phyloP scores from a whole-genome alignment of 768 basidiomycete species.

The Postia placenta region DNA sequence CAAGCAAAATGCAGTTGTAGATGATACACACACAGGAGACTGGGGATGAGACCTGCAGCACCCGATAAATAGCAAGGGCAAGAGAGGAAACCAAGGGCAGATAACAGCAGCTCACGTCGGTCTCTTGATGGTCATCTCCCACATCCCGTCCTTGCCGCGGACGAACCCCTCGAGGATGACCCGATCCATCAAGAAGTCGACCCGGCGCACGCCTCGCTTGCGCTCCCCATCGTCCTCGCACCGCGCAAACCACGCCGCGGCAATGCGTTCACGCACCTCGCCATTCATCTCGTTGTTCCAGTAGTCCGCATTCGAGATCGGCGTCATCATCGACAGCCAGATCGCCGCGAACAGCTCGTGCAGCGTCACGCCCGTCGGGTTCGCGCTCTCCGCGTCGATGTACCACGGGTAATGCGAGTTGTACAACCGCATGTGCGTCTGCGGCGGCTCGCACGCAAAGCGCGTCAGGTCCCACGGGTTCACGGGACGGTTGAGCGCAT shows the following conservation, averaged over 20 bases:
- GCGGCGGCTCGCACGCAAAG: constrained; percentile 46
- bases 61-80: no score
- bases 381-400: constrained; percentile 43
- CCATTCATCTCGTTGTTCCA: constrained; percentile 51
- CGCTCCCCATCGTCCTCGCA: constrained; percentile 30
- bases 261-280: constrained; percentile 37
- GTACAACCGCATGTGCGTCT: constrained; percentile 46
- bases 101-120: neutral
- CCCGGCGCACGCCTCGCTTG: constrained; percentile 41
- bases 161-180: constrained; percentile 47
- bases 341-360: constrained; percentile 48
- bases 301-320: constrained; percentile 47
- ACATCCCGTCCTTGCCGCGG: constrained; percentile 50
- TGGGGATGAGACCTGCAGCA: no score
- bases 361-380: constrained; percentile 52
- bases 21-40: no score
- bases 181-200: constrained; percentile 57
- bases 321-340: constrained; percentile 34
- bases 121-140: constrained; percentile 54
- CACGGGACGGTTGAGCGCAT: constrained; percentile 35
- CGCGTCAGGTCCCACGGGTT: constrained; percentile 48
- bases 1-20: no score
- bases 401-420: constrained; percentile 61
- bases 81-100: no score
- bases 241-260: constrained; percentile 39